Evolutionary conservation across 345 rosid genomes (phyloP), one percentile per base, ranked within the genome.

Genomic region (Trapa incisa): DNA sequence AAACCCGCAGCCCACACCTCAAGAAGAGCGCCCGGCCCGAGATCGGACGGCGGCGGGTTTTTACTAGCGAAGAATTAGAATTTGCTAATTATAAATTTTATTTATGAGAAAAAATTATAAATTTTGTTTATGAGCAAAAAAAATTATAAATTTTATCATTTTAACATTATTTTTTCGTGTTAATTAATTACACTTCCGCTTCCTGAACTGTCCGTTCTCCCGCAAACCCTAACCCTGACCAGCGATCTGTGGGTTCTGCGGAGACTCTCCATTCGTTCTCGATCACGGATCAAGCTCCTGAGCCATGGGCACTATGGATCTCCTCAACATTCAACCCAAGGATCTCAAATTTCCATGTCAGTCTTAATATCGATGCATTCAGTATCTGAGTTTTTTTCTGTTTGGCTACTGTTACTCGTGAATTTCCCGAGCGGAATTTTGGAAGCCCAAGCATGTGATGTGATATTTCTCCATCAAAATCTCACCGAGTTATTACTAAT

Each of bases 321-420:
- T 90, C 47, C 78, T 90, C 72, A 81, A 66, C 70, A 74, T 90
- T 65, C 90, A 90, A 16, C 97, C 95, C 5, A 37, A 87, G 3
- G 97, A 87, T 75, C 92, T 90, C 69, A 87, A 90, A 74, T 86
- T 90, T 79, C 91, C 87, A 37, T 82, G 95, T 87, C 81, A 87
- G 92, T 74, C 54, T 22, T 63, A 11, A 36, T 37, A 36, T 9
- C 43, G 38, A 61, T n/a, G 66, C 32, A 36, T 50, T 50, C 56
- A 2, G 22, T 17, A 14, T 15, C 22, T 50, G 56, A 50, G 22
- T 14, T 50, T 50, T 16, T 50, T 29, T 15, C 56, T 16, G 16
- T 50, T 50, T 15, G 56, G 56, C 22, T 45, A 50, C 56, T 16
- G 56, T 13, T 15, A 50, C 22, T 50, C 22, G 5, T 15, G 56